These are phyloP conservation scores for Rosa persica DNA, from an alignment of 306 rosid genomes.

Conservation along the genomic window DNA sequence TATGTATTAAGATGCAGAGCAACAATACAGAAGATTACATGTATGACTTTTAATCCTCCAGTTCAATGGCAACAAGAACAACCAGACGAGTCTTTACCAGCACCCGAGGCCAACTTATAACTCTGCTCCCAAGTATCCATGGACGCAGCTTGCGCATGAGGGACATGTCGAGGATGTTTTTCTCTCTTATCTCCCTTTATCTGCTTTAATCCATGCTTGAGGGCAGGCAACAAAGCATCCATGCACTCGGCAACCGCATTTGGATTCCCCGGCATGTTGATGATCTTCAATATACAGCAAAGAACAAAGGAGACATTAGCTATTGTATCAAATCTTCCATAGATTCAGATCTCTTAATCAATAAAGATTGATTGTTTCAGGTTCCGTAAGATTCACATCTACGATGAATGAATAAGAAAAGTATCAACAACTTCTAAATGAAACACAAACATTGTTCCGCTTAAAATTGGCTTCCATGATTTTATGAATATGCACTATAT, in stretches of 20 bases:
- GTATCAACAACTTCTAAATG: not conserved
- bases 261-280: slow-evolving; percentile 98
- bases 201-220: slow-evolving; percentile 89
- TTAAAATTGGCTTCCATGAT: not conserved
- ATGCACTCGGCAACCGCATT: slow-evolving; percentile 92
- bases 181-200: slow-evolving; percentile 83
- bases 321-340: not conserved
- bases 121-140: slow-evolving; percentile 70
- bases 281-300: slow-evolving; percentile 8
- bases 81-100: slow-evolving; percentile 32
- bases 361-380: not conserved
- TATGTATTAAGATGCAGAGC: not conserved
- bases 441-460: not conserved
- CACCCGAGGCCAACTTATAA: slow-evolving; percentile 47
- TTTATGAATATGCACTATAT: not conserved
- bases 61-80: slow-evolving; percentile 59
- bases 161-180: slow-evolving; percentile 80
- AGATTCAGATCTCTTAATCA: too few relatives aligned
- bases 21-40: not conserved
- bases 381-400: not conserved
- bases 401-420: not conserved
- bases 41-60: not conserved
- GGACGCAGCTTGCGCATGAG: slow-evolving; percentile 64
- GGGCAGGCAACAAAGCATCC: slow-evolving; percentile 88
- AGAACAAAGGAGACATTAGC: not conserved